Percentiles rank a stretch among this genome's conserved stretches.
These are phyloP conservation scores for Penicillium sclerotiorum DNA, from an alignment of 2,329 filamentous ascomycete species.

Conservation along the genomic window DNA sequence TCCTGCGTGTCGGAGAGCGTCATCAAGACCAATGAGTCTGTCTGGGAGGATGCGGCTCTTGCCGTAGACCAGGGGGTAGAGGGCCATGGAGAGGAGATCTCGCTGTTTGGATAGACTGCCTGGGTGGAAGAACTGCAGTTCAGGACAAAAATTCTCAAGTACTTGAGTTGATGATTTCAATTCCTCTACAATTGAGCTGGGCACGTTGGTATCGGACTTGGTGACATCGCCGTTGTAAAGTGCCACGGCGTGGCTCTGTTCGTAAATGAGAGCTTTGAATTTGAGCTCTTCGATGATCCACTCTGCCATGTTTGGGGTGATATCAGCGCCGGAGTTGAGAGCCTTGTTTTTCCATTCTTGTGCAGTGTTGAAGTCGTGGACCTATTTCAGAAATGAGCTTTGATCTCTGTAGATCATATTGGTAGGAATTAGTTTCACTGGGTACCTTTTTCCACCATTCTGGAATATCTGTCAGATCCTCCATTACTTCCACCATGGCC, in stretches of 20 bases:
- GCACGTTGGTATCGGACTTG: constrained; percentile 57
- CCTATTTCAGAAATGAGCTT: constrained; percentile 12
- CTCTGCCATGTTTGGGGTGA: constrained; percentile 40
- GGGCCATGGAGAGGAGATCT: constrained; percentile 65
- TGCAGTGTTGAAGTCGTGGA: constrained; percentile 36
- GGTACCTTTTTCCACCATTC: constrained; percentile 43
- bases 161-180: constrained; percentile 49
- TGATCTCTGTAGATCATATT: not conserved
- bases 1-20: constrained; percentile 26
- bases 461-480: constrained; percentile 44
- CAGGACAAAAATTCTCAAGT: constrained; percentile 55
- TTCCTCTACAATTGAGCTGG: constrained; percentile 39
- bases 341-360: constrained; percentile 37
- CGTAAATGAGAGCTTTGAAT: constrained; percentile 53
- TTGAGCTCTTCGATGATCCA: constrained; percentile 52
- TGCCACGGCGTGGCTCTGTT: constrained; percentile 44
- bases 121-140: constrained; percentile 64
- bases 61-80: constrained; percentile 58
- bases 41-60: constrained; percentile 32
- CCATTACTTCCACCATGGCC: constrained; percentile 43
- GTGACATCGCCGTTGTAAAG: constrained; percentile 54
- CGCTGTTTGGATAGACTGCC: constrained; percentile 58
- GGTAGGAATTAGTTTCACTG: not conserved
- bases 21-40: constrained; percentile 28
- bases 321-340: constrained; percentile 23